Evolutionary conservation across 1,284 basidiomycete species (phyloP), one percentile per base, ranked within the genome.

Genomic region (Ceratobasidium sp.): DNA sequence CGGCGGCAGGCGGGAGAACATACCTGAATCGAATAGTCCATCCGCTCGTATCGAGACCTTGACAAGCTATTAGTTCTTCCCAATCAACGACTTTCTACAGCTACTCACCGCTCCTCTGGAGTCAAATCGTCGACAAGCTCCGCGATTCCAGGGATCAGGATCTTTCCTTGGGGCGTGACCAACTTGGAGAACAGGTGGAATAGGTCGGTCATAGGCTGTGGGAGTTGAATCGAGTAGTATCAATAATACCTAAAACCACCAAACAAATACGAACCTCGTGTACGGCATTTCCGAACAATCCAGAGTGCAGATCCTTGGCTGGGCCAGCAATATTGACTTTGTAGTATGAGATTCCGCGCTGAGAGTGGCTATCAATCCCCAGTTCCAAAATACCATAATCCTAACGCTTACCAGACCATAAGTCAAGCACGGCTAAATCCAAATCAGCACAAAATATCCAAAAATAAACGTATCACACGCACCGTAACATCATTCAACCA

Each of bases 331-430:
- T 88, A 63, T 90, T 91, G 79, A 97, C 87, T 84, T 94, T 93
- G 89, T 94, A 98, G 89, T 98, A 99, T 53, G 92, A 89, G 78
- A 99, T 88, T 28, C 97, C 97, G 77, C 97, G 95, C 88, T 88
- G 82, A n/a, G 87, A 2, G 88, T 76, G 88, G 86, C 86, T 80
- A 80, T 85, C 85, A 46, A 86, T 86, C 75, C 3, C 23, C 77
- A 23, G 23, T n/a, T 15, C 9, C 53, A 15, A 12, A 49, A 56
- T 33, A 70, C 5, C 23, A 40, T 26, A 6, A 15, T 7, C 26
- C 26, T 7, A 33, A 3, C 23, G 78, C 81, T 56, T 33, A 81
- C 80, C 12, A 95, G 89, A 70, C 94, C 94, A 80, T 94, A 94
- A 0, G 93, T 95, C 77, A 95, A 83, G 53, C 89, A 91, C 0